Base-by-base conservation (phyloP, 2,329 filamentous ascomycete species). In the Talaromyces sp. region DNA sequence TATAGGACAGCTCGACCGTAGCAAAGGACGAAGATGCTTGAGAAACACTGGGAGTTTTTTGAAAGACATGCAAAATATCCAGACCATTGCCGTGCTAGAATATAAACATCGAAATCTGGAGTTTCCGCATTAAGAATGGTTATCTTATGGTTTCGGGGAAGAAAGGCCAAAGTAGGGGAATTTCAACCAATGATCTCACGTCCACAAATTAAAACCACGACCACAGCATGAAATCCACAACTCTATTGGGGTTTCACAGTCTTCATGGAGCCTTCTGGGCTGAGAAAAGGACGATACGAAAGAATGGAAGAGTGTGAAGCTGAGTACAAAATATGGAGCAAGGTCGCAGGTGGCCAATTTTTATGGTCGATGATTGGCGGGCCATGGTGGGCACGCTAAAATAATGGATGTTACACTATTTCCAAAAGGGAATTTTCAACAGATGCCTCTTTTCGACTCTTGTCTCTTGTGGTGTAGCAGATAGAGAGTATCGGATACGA, bases 341-440 rank as follows among this genome's bases (percentile, higher is more conserved):
- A n/a, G 18, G 21, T 16, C 42, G 18, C 16, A 3, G 57, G n/a
- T 23, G 40, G 25, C 18, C 31, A 37, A 60, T 40, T 18, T 16
- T 9, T 18, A 16, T 44, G 23, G 33, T 54, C 33, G 42, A 14
- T 18, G 37, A 52, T 50, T 63, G 55, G 61, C 25, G 39, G 35
- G 21, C 11, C 16, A 5, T 11, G 21, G 56, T 55, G 61, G 61
- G 23, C 28, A 39, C 35, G 12, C 46, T 50, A 31, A 7, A 11
- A 31, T 31, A 8, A 12, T 18, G 1, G 3, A 14, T 12, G 14
- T 12, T 6, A 28, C 35, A 9, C 61, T 59, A 44, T 37, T 28
- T 14, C 23, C 23, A 42, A 50, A 61, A 42, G 37, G 40, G 58
- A n/a, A 63, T 57, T 33, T 63, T 18, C 12, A 63, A 18, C 62